Conservation (phyloP, 1,284 basidiomycete genomes). For the Sphaerobolus stellatus region DNA sequence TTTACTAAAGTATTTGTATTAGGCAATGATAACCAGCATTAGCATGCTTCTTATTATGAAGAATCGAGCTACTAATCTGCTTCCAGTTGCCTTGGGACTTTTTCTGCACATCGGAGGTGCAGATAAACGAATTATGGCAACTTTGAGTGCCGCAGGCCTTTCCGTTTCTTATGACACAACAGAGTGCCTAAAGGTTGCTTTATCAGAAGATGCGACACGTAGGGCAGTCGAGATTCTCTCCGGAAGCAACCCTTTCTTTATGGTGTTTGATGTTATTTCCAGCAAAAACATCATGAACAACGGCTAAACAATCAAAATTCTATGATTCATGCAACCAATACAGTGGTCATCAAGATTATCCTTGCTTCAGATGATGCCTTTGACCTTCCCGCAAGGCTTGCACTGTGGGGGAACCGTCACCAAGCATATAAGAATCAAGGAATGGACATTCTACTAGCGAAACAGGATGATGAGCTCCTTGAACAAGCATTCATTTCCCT, state of each 20-base stretch:
- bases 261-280: slow-evolving; percentile 33
- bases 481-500: slow-evolving; percentile 14
- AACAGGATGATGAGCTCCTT: slow-evolving; percentile 19
- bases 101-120: slow-evolving; percentile 30
- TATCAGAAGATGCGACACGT: slow-evolving; percentile 25
- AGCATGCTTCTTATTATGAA: too few relatives aligned
- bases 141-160: slow-evolving; percentile 27
- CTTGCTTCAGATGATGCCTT: slow-evolving; percentile 7
- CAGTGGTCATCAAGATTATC: slow-evolving; percentile 17
- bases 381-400: slow-evolving; percentile 16
- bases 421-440: slow-evolving; percentile 15
- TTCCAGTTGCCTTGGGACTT: slow-evolving; percentile 28
- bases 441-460: slow-evolving; percentile 21
- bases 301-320: slow-evolving; percentile 21
- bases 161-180: slow-evolving; percentile 21
- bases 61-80: too few relatives aligned
- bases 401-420: slow-evolving; percentile 17
- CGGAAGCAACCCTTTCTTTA: slow-evolving; percentile 18
- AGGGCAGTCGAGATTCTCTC: slow-evolving; percentile 20
- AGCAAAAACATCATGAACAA: slow-evolving; percentile 26
- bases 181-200: slow-evolving; percentile 24
- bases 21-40: too few relatives aligned
- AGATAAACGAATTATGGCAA: slow-evolving; percentile 25
- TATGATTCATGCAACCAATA: slow-evolving; percentile 25
- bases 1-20: too few relatives aligned